phyloP scores from a whole-genome alignment of 2,329 filamentous ascomycete species.

The Thielaviopsis euricoi region DNA sequence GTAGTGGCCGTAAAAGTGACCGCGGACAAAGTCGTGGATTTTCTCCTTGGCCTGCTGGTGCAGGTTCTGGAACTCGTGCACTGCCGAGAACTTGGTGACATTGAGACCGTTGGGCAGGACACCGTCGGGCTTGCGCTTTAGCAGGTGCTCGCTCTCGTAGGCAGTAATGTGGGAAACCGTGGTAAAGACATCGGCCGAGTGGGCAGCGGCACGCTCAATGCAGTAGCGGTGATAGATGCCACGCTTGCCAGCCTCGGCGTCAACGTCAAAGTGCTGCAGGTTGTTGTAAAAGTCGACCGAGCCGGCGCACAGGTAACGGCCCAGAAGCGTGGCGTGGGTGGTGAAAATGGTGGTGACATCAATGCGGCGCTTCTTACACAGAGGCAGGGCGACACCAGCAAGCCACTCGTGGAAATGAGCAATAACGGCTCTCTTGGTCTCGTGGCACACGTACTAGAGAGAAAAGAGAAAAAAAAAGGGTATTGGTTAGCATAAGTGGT shows the following conservation, averaged over 20 bases:
- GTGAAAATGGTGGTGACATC: slow-evolving; percentile 98
- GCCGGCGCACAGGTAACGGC: slow-evolving; percentile 89
- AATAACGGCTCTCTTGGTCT: slow-evolving; percentile 81
- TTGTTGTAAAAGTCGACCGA: slow-evolving; percentile 99
- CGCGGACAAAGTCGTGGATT: slow-evolving; percentile 94
- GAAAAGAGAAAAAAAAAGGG: not conserved
- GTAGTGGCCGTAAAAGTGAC: slow-evolving; percentile 96
- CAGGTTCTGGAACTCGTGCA: slow-evolving; percentile 97
- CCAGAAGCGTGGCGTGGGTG: slow-evolving; percentile 80
- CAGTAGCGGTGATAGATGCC: slow-evolving; percentile 98
- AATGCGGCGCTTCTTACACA: slow-evolving; percentile 86
- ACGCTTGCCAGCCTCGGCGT: slow-evolving; percentile 90
- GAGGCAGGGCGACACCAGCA: slow-evolving; percentile 77
- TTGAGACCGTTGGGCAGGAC: slow-evolving; percentile 94
- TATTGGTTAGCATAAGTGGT: not conserved
- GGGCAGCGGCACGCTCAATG: slow-evolving; percentile 85
- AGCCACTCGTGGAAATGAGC: slow-evolving; percentile 99
- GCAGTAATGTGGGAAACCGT: slow-evolving; percentile 98
- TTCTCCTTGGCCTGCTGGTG: slow-evolving; percentile 95
- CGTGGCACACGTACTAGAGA: slow-evolving; percentile 73
- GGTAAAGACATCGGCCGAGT: slow-evolving; percentile 91
- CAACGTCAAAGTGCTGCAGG: slow-evolving; percentile 89
- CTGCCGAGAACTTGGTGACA: slow-evolving; percentile 94
- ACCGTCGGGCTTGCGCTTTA: slow-evolving; percentile 95
- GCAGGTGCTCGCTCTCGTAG: slow-evolving; percentile 90